Evolutionary conservation across 2,329 filamentous ascomycete species (phyloP).

Genomic region (Cytospora piceicola): DNA sequence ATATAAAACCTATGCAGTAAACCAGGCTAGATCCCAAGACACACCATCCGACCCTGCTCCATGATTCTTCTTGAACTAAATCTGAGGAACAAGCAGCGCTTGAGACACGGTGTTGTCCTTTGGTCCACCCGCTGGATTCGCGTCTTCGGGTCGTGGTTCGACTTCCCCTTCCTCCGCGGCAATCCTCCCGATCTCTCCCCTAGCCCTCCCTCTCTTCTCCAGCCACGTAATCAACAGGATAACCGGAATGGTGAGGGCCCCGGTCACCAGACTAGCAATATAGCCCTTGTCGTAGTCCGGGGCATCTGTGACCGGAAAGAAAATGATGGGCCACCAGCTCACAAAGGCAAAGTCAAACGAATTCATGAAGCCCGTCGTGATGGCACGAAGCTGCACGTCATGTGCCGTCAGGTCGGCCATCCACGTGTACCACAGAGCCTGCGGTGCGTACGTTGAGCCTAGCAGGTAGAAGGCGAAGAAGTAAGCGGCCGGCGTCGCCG

Average conservation of each 20-base stretch:
- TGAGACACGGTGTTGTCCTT: slow-evolving; percentile 6
- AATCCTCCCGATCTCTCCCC: slow-evolving; percentile 36
- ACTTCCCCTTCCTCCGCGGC: slow-evolving; percentile 21
- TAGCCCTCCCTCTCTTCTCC: slow-evolving; percentile 38
- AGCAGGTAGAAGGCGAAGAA: slow-evolving; percentile 51
- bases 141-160: not conserved
- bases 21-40: too few species aligned
- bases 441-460: slow-evolving; percentile 49
- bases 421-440: slow-evolving; percentile 52
- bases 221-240: slow-evolving; percentile 44
- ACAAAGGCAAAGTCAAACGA: slow-evolving; percentile 49
- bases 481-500: slow-evolving; percentile 42
- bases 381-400: slow-evolving; percentile 46
- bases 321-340: slow-evolving; percentile 46
- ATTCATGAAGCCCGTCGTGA: slow-evolving; percentile 50
- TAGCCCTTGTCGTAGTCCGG: slow-evolving; percentile 45
- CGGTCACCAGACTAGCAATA: slow-evolving; percentile 45
- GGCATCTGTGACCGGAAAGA: slow-evolving; percentile 46
- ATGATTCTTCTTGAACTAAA: too few species aligned
- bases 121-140: slow-evolving; percentile 3
- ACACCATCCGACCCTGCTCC: not conserved
- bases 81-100: not conserved
- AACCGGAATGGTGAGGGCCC: slow-evolving; percentile 42
- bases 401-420: slow-evolving; percentile 49
- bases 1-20: not conserved